Percentiles rank a stretch among this genome's conserved stretches.
phyloP scores from a whole-genome alignment of 140 eudicot genomes.

The Flaveria floridana region DNA sequence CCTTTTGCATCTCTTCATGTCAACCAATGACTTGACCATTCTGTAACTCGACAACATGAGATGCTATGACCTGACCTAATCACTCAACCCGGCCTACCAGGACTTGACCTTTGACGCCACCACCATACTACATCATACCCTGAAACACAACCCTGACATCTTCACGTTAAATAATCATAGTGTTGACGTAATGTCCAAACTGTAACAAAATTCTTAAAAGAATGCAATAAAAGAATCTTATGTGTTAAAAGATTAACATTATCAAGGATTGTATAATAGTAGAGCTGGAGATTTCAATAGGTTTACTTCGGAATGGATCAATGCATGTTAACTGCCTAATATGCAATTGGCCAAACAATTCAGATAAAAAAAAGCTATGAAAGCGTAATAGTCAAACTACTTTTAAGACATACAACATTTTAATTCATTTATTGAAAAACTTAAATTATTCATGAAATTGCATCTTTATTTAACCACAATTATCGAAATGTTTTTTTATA shows the following conservation, averaged over 20 bases:
- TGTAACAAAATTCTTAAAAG: too few relatives aligned
- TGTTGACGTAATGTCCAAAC: too few relatives aligned
- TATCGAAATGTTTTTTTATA: too few relatives aligned
- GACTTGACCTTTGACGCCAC: conserved; percentile 26
- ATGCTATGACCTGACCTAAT: conserved; percentile 22
- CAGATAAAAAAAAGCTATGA: not conserved
- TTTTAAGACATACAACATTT: too few relatives aligned
- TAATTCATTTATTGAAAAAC: too few relatives aligned
- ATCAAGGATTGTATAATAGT: not conserved
- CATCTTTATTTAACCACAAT: too few relatives aligned
- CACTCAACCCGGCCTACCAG: conserved; percentile 16
- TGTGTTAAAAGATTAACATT: not conserved
- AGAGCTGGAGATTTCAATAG: not conserved
- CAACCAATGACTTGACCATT: conserved; percentile 13
- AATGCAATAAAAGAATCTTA: not conserved
- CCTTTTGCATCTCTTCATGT: conserved; percentile 7
- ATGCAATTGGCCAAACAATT: not conserved
- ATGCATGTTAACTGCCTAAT: not conserved
- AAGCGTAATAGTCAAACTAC: too few relatives aligned
- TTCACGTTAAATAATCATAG: too few relatives aligned
- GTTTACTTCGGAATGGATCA: not conserved
- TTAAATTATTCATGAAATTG: too few relatives aligned
- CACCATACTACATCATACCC: conserved; percentile 6
- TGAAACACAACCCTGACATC: conserved; percentile 22
- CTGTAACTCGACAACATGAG: conserved; percentile 16